Conservation (phyloP, 2,329 filamentous ascomycete genomes). For the Huntiella savannae region DNA sequence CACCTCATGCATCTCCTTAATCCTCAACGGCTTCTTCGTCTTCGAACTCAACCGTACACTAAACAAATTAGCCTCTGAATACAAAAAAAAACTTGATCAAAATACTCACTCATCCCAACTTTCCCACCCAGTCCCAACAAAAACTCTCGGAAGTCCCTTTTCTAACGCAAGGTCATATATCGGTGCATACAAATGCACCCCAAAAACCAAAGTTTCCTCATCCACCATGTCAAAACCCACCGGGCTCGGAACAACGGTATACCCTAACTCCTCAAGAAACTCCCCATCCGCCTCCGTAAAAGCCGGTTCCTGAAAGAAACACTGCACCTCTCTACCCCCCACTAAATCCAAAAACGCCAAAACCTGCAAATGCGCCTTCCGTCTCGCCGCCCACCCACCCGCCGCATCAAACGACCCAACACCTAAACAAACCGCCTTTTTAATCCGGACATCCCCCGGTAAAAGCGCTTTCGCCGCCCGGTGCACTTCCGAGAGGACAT, state of each 20-base stretch:
- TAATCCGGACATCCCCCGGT: not conserved
- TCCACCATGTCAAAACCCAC: constrained; percentile 31
- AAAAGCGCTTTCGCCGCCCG: not conserved
- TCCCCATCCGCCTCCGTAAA: constrained; percentile 29
- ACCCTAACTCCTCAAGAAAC: constrained; percentile 38
- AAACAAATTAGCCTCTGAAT: not conserved
- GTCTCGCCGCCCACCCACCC: constrained; percentile 25
- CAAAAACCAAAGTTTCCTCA: constrained; percentile 34
- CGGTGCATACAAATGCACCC: constrained; percentile 38
- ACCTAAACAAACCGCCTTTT: constrained; percentile 32
- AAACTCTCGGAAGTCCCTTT: constrained; percentile 28
- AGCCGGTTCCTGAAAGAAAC: constrained; percentile 34
- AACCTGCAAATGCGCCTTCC: constrained; percentile 32
- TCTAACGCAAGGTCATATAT: constrained; percentile 34
- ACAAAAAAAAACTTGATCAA: too few species aligned
- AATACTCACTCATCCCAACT: constrained; percentile 30
- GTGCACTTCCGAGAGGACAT: not conserved
- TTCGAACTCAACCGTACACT: not conserved
- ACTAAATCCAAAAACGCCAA: constrained; percentile 32
- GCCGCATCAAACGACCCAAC: constrained; percentile 35
- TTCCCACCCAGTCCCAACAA: constrained; percentile 36
- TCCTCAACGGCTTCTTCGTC: constrained; percentile 10
- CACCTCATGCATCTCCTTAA: constrained; percentile 18
- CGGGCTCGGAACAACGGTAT: constrained; percentile 31
- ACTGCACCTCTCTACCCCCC: constrained; percentile 21